A percentile compares a stretch with the other conserved stretches of the same genome.
phyloP scores from a whole-genome alignment of 2,329 filamentous ascomycete species.

The Trichoderma polysporum region DNA sequence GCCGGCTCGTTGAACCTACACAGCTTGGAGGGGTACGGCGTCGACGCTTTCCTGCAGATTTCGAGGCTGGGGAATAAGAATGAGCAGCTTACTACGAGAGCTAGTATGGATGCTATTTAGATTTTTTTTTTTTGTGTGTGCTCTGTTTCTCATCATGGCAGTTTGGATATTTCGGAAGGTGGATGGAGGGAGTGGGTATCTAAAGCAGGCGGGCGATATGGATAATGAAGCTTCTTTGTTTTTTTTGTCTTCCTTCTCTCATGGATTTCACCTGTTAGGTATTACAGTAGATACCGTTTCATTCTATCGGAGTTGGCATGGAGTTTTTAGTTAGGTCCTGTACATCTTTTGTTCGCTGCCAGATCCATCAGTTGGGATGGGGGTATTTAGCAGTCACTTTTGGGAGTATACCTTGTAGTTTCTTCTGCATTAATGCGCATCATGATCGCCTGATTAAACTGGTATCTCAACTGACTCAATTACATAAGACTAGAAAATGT shows the following conservation, averaged over 20 bases:
- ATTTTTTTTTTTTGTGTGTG: background rate
- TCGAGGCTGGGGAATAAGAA: constrained; percentile 98
- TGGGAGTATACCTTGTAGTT: background rate
- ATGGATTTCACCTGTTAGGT: background rate
- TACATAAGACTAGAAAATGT: constrained; percentile 47
- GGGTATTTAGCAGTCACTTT: background rate
- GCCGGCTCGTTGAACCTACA: constrained; percentile 88
- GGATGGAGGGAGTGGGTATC: background rate
- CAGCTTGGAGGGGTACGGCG: constrained; percentile 91
- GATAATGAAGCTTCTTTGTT: background rate
- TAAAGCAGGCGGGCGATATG: background rate
- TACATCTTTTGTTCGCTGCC: background rate
- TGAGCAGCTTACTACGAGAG: constrained; percentile 80
- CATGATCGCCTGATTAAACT: constrained; percentile 30
- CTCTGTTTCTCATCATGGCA: background rate
- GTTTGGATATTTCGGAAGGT: background rate
- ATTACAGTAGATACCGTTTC: background rate
- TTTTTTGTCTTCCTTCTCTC: background rate
- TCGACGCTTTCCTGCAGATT: constrained; percentile 94
- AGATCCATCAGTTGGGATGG: background rate
- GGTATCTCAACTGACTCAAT: constrained; percentile 47
- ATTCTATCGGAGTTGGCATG: background rate
- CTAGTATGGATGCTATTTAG: constrained; percentile 74
- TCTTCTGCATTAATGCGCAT: background rate
- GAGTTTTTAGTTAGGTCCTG: background rate